Evolutionary conservation across 1,284 basidiomycete genomes (phyloP).

Genomic region (Golubevia pallescens): DNA sequence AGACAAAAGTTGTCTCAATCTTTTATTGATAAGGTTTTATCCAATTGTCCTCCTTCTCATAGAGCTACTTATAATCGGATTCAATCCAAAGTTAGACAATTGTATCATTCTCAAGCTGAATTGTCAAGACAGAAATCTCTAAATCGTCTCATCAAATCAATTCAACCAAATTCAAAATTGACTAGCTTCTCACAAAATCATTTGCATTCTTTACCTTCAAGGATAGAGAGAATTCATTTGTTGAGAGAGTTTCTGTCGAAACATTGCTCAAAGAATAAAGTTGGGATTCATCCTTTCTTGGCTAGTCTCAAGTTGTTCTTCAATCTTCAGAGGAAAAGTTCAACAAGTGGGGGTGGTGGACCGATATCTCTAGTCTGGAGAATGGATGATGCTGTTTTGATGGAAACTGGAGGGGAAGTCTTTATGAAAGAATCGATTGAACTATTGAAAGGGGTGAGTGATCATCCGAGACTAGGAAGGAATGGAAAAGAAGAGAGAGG

Average conservation of each 20-base stretch:
- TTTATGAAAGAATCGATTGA: background rate
- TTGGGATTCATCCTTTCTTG: background rate
- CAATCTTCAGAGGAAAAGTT: background rate
- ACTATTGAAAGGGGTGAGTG: background rate
- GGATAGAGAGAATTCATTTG: background rate
- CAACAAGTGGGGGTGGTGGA: background rate
- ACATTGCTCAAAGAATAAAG: conserved; percentile 6
- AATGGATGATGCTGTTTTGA: background rate
- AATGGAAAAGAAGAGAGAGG: too few relatives aligned
- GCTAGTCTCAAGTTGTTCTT: background rate
- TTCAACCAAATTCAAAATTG: too few relatives aligned
- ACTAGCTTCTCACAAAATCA: too few relatives aligned
- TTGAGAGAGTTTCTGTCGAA: conserved; percentile 11
- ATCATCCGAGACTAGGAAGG: background rate
- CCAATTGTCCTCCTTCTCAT: too few relatives aligned
- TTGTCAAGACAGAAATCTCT: too few relatives aligned
- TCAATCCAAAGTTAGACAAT: too few relatives aligned
- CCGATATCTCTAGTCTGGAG: background rate
- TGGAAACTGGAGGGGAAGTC: background rate
- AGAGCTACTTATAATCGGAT: too few relatives aligned
- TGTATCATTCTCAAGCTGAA: too few relatives aligned
- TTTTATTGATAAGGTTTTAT: too few relatives aligned
- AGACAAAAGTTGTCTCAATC: too few relatives aligned
- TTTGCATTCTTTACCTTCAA: too few relatives aligned
- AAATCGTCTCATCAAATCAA: too few relatives aligned